These are phyloP conservation scores for Westerdykella ornata DNA, from an alignment of 2,329 filamentous ascomycete genomes.

Conservation along the genomic window DNA sequence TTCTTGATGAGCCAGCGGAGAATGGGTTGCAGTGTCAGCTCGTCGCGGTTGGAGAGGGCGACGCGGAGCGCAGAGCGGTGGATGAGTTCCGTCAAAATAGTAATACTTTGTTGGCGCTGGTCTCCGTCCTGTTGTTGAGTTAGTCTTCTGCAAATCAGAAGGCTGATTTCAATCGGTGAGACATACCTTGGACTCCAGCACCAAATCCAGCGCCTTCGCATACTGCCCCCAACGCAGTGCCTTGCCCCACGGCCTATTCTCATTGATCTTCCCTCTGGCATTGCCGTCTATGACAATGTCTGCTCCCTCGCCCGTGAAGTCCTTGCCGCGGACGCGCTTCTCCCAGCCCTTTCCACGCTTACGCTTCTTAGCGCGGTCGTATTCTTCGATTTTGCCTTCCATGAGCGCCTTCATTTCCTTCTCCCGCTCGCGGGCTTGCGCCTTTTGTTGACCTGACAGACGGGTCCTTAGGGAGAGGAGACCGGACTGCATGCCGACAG, in stretches of 20 bases:
- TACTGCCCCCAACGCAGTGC: slow-evolving; percentile 75
- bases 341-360: slow-evolving; percentile 55
- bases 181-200: slow-evolving; percentile 48
- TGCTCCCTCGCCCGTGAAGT: slow-evolving; percentile 75
- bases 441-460: slow-evolving; percentile 75
- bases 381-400: slow-evolving; percentile 68
- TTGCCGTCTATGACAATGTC: slow-evolving; percentile 83
- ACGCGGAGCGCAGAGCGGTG: slow-evolving; percentile 80
- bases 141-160: background rate
- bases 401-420: slow-evolving; percentile 80
- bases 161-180: background rate
- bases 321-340: slow-evolving; percentile 60
- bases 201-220: slow-evolving; percentile 68
- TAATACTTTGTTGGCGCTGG: slow-evolving; percentile 50
- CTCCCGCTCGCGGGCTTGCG: slow-evolving; percentile 66
- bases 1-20: slow-evolving; percentile 75
- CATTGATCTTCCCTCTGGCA: slow-evolving; percentile 56
- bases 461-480: slow-evolving; percentile 85
- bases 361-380: slow-evolving; percentile 66
- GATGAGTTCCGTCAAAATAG: slow-evolving; percentile 73
- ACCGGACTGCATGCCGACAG: slow-evolving; percentile 90
- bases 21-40: slow-evolving; percentile 72
- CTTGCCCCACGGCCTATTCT: slow-evolving; percentile 69
- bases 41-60: slow-evolving; percentile 74
- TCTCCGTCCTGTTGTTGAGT: slow-evolving; percentile 19